These are phyloP conservation scores for Leishmania lainsoni DNA, from an alignment of 208 protist genomes.

Conservation along the genomic window DNA sequence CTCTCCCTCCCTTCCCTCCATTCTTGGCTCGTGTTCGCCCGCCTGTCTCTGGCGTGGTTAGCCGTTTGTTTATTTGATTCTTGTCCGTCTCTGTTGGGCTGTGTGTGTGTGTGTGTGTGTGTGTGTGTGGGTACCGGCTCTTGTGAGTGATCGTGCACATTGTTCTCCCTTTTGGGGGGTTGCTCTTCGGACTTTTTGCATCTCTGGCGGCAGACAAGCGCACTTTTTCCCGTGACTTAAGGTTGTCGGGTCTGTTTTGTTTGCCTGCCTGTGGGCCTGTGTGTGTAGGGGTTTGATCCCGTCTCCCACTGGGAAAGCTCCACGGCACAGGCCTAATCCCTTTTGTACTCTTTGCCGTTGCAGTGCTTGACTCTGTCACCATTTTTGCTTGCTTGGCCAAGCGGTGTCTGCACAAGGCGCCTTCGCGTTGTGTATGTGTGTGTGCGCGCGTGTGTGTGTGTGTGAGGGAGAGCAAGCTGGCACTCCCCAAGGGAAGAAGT, in stretches of 20 bases:
- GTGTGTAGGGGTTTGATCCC: background rate
- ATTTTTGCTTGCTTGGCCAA: background rate
- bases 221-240: too few relatives aligned
- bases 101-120: slow-evolving; percentile 1
- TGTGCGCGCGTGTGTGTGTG: background rate
- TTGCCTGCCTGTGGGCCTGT: background rate
- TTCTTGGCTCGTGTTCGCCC: background rate
- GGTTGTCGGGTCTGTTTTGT: too few relatives aligned
- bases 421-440: too few relatives aligned
- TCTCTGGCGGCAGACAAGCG: too few relatives aligned
- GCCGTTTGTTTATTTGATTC: background rate
- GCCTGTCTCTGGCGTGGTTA: background rate
- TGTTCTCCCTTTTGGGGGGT: too few relatives aligned
- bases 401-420: too few relatives aligned
- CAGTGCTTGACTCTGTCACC: background rate
- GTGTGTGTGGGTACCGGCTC: too few relatives aligned
- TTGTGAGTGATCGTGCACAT: too few relatives aligned
- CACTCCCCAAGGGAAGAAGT: background rate
- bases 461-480: background rate
- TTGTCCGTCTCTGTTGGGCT: background rate
- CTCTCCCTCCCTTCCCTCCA: background rate
- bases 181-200: too few relatives aligned
- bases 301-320: too few relatives aligned
- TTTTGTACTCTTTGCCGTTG: background rate
- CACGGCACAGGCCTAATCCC: too few relatives aligned